phyloP scores from a whole-genome alignment of 345 rosid genomes.

The Eucalyptus caleyi region DNA sequence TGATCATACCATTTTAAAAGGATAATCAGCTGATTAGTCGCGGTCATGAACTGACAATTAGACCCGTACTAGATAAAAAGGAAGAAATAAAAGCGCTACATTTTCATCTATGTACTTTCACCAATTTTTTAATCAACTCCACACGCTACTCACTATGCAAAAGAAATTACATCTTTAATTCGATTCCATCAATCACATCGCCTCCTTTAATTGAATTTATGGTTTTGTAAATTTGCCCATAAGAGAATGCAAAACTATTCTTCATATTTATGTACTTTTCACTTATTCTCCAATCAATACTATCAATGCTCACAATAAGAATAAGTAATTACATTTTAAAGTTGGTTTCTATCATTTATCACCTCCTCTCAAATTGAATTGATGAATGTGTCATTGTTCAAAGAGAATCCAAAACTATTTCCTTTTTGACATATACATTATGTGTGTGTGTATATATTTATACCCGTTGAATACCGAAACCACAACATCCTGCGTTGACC shows the following conservation, averaged over 20 bases:
- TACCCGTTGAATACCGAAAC: neutral
- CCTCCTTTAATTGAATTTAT: neutral
- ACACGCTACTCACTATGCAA: neutral
- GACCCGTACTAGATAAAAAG: neutral
- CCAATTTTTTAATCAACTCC: neutral
- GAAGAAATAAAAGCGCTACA: neutral
- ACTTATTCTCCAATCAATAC: too few relatives aligned
- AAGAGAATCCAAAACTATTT: neutral
- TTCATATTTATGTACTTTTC: too few relatives aligned
- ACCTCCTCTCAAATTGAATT: too few relatives aligned
- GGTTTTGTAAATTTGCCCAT: neutral
- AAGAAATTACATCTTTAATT: neutral
- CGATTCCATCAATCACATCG: neutral
- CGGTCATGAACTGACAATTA: neutral
- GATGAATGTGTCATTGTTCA: rapidly evolving
- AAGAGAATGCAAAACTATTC: neutral
- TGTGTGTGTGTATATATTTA: neutral
- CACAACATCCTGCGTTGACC: neutral
- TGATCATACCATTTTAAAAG: neutral
- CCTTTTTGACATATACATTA: neutral
- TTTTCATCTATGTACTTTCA: neutral
- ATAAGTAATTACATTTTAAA: too few relatives aligned
- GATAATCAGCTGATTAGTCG: neutral
- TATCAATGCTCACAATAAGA: rapidly evolving
- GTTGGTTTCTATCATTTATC: rapidly evolving